These are phyloP conservation scores for Isabelozyma gotoi DNA, from an alignment of 805 yeast species.

Conservation along the genomic window DNA sequence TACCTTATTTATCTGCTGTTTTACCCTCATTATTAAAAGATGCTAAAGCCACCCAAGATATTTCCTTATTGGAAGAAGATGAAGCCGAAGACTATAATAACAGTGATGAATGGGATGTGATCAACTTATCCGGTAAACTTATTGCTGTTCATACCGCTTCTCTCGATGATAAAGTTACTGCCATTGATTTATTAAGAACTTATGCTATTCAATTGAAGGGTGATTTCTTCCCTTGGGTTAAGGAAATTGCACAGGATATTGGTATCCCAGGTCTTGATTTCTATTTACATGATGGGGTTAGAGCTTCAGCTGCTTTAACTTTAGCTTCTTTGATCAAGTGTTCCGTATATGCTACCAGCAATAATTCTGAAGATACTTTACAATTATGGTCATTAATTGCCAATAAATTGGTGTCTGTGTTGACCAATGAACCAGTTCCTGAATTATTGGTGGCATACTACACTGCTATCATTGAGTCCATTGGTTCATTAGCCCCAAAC, in stretches of 20 bases:
- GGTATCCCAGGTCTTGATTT: constrained; percentile 88
- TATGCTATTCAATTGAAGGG: constrained; percentile 85
- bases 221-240: constrained; percentile 79
- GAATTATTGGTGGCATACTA: constrained; percentile 81
- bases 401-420: constrained; percentile 62
- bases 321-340: constrained; percentile 75
- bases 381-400: constrained; percentile 72
- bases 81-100: constrained; percentile 78
- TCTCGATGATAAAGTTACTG: constrained; percentile 91
- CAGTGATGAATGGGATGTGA: constrained; percentile 94
- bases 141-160: constrained; percentile 92
- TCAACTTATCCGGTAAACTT: constrained; percentile 86
- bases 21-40: constrained; percentile 85
- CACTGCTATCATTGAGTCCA: constrained; percentile 63
- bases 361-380: constrained; percentile 59
- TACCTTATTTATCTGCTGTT: constrained; percentile 80
- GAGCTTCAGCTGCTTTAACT: constrained; percentile 84
- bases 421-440: constrained; percentile 77
- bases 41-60: constrained; percentile 88
- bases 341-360: constrained; percentile 54
- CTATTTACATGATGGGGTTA: constrained; percentile 90
- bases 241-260: constrained; percentile 72
- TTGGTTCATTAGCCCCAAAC: constrained; percentile 66
- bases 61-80: constrained; percentile 84
- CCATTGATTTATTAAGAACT: constrained; percentile 81